phyloP scores from a whole-genome alignment of 371 early-diverging fungal genomes.

The Spiromyces aspiralis region DNA sequence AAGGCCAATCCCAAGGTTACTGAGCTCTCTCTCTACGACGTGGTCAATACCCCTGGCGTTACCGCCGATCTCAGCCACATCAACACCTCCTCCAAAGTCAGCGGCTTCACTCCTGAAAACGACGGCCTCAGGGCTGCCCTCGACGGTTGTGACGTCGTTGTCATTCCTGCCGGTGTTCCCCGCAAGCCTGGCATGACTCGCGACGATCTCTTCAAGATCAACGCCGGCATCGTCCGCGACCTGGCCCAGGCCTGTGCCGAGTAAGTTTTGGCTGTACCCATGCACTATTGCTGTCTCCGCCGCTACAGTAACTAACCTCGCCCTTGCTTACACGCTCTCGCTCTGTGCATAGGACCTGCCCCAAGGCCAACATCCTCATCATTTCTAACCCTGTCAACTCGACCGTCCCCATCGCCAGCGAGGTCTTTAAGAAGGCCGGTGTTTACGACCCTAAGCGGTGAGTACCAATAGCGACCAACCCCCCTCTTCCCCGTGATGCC shows the following conservation, averaged over 20 bases:
- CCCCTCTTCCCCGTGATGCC: too few relatives aligned
- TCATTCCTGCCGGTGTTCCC: constrained; percentile 98
- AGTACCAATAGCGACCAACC: too few relatives aligned
- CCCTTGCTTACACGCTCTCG: neutral
- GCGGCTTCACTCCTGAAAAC: constrained; percentile 69
- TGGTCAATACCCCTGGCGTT: constrained; percentile 93
- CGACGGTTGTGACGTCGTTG: constrained; percentile 74
- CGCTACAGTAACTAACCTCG: neutral
- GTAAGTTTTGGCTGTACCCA: constrained; percentile 3
- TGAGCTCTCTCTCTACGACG: constrained; percentile 85
- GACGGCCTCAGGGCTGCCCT: constrained; percentile 75
- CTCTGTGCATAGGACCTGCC: constrained; percentile 37
- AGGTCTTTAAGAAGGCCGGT: constrained; percentile 86
- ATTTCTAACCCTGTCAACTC: constrained; percentile 99
- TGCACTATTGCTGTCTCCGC: constrained; percentile 2
- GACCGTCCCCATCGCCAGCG: constrained; percentile 96
- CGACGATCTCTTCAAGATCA: constrained; percentile 97
- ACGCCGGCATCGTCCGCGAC: constrained; percentile 86
- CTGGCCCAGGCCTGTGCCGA: constrained; percentile 57
- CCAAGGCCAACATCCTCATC: constrained; percentile 88
- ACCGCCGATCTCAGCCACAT: constrained; percentile 96
- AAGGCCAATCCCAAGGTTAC: constrained; percentile 68
- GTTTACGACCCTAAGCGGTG: constrained; percentile 86
- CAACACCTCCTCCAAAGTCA: constrained; percentile 75
- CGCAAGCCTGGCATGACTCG: constrained; percentile 99